Evolutionary conservation across 768 basidiomycete species (phyloP), one percentile per base, ranked within the genome.

Genomic region (Boletellus ananas): DNA sequence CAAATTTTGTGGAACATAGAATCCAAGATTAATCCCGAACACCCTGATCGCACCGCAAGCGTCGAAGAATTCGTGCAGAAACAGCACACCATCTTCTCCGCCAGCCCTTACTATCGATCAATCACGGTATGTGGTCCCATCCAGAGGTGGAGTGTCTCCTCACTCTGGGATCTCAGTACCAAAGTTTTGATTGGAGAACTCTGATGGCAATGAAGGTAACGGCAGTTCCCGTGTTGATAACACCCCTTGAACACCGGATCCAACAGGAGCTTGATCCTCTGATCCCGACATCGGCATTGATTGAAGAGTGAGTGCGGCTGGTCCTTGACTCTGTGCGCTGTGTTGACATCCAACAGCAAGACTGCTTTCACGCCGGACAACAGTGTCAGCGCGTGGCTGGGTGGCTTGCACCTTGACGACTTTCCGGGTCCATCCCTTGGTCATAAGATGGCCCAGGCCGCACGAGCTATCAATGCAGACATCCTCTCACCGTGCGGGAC

Each of bases 171-270:
- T 39, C 20, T 7, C 56, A 89, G 86, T 87, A 80, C 56, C 86
- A 92, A 71, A 87, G 85, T 58, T 89, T 90, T 58, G 84, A 89
- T 63, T 91, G 90, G 89, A 74, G 87, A 58, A 83, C 87, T 13
- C 63, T 91, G 13, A 64, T 86, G 43, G 75, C 70, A 20, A 89
- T 90, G 84, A 87, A 85, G 77, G 81, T 78, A 54, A 43, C 23
- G 16, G 13, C 7, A 23, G 23, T 23, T 33, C 6, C 17, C 3
- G 17, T 29, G 18, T 25, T n/a, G 40, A 51, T 43, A 27, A n/a
- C 21, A 34, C 13, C 6, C 31, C 25, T 34, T 56, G n/a, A 31
- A 45, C 25, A 20, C 47, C 25, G 40, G 34, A 33, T 54, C 37
- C 50, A 39, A 58, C 65, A 83, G 81, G 62, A 73, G 56, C 66